phyloP scores from a whole-genome alignment of 2,329 filamentous ascomycete genomes.

The Cercospora canescens region DNA sequence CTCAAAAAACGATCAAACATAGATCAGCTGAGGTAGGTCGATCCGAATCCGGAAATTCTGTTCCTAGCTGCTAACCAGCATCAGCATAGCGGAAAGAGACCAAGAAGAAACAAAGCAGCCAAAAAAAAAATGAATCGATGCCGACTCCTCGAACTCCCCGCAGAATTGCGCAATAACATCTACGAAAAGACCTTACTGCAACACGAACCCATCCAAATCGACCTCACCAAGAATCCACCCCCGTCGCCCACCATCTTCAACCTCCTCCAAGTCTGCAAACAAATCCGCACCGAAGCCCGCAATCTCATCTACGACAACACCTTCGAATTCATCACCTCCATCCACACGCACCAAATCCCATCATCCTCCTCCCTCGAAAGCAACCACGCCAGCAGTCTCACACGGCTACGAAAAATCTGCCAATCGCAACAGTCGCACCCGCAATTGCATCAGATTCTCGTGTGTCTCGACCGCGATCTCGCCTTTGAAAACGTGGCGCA shows the following conservation, averaged over 20 bases:
- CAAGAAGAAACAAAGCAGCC: too few species aligned
- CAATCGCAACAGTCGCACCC: neutral
- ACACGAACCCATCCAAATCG: neutral
- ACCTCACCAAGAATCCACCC: neutral
- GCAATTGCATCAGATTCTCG: neutral
- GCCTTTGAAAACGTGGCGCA: conserved; percentile 2
- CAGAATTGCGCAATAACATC: conserved; percentile 2
- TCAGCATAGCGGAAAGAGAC: neutral
- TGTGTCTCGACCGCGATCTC: neutral
- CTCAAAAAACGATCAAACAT: neutral
- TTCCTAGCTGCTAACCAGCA: neutral
- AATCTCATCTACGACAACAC: conserved; percentile 6
- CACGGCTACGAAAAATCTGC: conserved; percentile 3
- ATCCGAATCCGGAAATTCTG: neutral
- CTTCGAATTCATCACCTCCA: conserved; percentile 5
- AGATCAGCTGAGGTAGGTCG: neutral
- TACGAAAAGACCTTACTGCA: neutral
- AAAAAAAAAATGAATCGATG: neutral
- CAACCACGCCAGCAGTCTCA: neutral
- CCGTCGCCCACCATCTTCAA: neutral
- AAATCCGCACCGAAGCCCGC: neutral
- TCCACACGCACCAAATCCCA: neutral
- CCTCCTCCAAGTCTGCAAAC: conserved; percentile 3
- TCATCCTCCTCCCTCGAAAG: neutral
- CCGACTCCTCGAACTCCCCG: neutral